Conservation (phyloP, 345 rosid genomes). For the Lepidium sativum region DNA sequence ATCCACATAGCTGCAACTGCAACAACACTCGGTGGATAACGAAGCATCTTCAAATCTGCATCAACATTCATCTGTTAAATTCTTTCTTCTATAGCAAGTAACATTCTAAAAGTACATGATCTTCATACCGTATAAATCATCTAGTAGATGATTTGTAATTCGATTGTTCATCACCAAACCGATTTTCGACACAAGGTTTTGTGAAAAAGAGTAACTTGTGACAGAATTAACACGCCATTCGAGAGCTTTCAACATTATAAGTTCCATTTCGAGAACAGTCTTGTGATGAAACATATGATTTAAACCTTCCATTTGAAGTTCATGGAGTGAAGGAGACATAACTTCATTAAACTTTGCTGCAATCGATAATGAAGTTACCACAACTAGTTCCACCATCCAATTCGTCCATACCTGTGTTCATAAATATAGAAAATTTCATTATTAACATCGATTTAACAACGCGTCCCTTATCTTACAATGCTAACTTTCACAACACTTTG, state of each 20-base stretch:
- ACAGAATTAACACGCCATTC: conserved; percentile 55
- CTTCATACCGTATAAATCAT: conserved; percentile 36
- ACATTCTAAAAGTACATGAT: no score
- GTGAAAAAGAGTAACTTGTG: conserved; percentile 45
- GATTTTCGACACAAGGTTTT: conserved; percentile 24
- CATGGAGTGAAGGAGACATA: conserved; percentile 34
- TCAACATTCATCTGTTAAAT: background rate
- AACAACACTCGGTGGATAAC: conserved; percentile 45
- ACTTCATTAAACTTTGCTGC: conserved; percentile 62
- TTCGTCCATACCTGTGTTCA: conserved; percentile 45
- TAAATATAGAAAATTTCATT: background rate
- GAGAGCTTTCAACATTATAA: conserved; percentile 37
- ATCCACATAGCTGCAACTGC: conserved; percentile 42
- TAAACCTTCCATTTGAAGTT: conserved; percentile 58
- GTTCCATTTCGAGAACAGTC: conserved; percentile 56
- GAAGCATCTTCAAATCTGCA: conserved; percentile 42
- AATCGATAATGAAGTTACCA: conserved; percentile 55
- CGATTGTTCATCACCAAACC: conserved; percentile 9
- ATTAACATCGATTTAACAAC: no score
- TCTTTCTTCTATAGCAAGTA: background rate
- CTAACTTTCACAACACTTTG: no score
- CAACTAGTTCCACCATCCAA: conserved; percentile 64
- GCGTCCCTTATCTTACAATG: no score
- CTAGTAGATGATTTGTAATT: conserved; percentile 38
- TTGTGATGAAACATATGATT: conserved; percentile 45